A percentile compares a stretch with the other conserved stretches of the same genome.
These are phyloP conservation scores for Gnomoniopsis smithogilvyi DNA, from an alignment of 2,329 filamentous ascomycete genomes.

Conservation along the genomic window DNA sequence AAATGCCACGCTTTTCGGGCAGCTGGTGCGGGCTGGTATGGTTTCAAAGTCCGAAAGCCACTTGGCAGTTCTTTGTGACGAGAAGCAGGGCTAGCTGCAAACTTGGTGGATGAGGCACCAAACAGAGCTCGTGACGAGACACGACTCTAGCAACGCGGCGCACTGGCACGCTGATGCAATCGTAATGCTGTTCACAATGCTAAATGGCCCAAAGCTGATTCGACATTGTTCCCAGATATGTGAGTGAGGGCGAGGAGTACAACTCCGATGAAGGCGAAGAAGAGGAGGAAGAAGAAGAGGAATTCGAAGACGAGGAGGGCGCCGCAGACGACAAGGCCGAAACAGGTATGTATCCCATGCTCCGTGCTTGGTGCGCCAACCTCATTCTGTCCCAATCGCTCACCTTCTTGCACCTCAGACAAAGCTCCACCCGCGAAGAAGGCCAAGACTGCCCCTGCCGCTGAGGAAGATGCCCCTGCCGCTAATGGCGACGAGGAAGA, in stretches of 20 bases:
- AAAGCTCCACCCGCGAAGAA: slow-evolving; percentile 49
- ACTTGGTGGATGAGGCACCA: neutral
- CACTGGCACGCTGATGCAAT: neutral
- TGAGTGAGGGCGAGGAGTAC: slow-evolving; percentile 36
- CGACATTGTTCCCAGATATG: slow-evolving; percentile 3
- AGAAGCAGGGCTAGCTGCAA: neutral
- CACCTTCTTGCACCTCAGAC: slow-evolving; percentile 22
- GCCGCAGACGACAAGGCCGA: slow-evolving; percentile 29
- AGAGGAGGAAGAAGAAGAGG: slow-evolving; percentile 38
- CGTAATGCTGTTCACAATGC: neutral
- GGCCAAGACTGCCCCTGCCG: slow-evolving; percentile 41
- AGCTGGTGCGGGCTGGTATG: neutral
- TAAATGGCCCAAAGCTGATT: neutral
- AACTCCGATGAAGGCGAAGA: slow-evolving; percentile 37
- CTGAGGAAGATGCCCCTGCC: slow-evolving; percentile 20
- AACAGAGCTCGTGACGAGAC: neutral
- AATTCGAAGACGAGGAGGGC: slow-evolving; percentile 33
- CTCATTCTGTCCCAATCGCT: neutral
- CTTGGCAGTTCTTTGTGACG: neutral
- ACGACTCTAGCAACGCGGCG: neutral
- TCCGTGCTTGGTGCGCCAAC: neutral
- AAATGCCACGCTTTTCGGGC: neutral
- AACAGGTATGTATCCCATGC: slow-evolving; percentile 29
- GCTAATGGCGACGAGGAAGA: slow-evolving; percentile 20
- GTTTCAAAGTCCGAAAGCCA: neutral